These are phyloP conservation scores for Carex scoparia DNA, from an alignment of 176 grass and related monocot species.

Conservation along the genomic window DNA sequence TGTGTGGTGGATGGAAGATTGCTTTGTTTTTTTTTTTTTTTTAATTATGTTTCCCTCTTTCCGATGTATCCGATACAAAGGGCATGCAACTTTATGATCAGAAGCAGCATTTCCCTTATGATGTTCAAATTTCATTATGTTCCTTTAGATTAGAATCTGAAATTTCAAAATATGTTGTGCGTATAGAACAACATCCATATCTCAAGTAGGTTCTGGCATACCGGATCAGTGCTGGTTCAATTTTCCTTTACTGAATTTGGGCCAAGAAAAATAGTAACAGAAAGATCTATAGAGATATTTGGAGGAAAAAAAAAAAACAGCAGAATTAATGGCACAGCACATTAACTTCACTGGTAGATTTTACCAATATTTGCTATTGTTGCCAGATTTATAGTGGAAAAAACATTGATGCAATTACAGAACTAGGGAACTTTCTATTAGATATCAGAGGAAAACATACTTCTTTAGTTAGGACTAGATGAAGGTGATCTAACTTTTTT, in stretches of 20 bases:
- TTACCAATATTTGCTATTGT: not conserved
- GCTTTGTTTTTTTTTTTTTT: not conserved
- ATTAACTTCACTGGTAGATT: not conserved
- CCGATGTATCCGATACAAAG: conserved; percentile 2
- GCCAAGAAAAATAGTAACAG: not conserved
- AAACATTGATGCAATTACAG: not conserved
- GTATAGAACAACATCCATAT: not conserved
- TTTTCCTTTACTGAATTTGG: not conserved
- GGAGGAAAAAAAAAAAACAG: no score
- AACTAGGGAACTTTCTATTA: not conserved
- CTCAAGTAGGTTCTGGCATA: not conserved
- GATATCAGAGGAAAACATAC: not conserved
- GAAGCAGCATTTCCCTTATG: not conserved
- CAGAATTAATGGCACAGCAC: not conserved
- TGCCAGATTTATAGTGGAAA: not conserved
- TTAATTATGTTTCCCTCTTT: not conserved
- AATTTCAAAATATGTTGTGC: not conserved
- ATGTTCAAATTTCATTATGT: not conserved
- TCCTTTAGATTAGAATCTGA: not conserved
- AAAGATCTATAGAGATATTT: not conserved
- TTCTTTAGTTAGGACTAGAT: not conserved
- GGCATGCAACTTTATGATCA: conserved; percentile 16
- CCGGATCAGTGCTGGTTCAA: not conserved
- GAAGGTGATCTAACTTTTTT: not conserved
- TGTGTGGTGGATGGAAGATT: conserved; percentile 3